These are phyloP conservation scores for Dendrocalamus latiflorus DNA, from an alignment of 202 grass and related monocot species.

Conservation along the genomic window DNA sequence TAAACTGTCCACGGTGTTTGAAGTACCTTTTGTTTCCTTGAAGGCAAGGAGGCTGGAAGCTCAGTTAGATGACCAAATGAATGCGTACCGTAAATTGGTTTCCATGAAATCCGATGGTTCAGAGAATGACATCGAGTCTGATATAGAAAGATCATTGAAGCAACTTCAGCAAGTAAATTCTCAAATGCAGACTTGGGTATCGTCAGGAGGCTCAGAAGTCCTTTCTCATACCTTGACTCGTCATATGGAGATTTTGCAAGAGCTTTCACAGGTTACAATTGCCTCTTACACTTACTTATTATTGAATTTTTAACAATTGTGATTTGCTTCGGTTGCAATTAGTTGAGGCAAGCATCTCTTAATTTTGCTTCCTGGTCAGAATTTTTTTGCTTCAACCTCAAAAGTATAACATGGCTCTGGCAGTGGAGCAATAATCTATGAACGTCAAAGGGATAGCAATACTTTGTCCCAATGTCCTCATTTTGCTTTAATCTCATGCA, in stretches of 20 bases:
- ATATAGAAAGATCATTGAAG: constrained; percentile 61
- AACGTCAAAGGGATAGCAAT: not conserved
- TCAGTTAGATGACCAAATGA: constrained; percentile 72
- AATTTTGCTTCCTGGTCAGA: no score
- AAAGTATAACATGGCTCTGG: not conserved
- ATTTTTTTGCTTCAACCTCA: no score
- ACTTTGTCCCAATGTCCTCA: not conserved
- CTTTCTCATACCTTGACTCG: constrained; percentile 79
- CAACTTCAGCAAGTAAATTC: constrained; percentile 72
- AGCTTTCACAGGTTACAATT: constrained; percentile 60
- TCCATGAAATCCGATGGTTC: constrained; percentile 60
- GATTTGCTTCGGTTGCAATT: no score
- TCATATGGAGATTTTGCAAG: constrained; percentile 79
- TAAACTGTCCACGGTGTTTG: not conserved
- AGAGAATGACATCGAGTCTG: constrained; percentile 56
- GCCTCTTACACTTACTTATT: not conserved
- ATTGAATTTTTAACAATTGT: no score
- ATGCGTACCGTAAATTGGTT: constrained; percentile 50
- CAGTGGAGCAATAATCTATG: not conserved
- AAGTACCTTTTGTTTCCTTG: constrained; percentile 9
- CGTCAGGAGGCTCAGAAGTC: constrained; percentile 61
- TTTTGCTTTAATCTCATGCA: constrained; percentile 9
- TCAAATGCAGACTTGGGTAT: constrained; percentile 78
- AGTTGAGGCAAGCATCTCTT: no score
- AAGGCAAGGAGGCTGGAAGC: constrained; percentile 75